Percentiles rank a stretch among this genome's conserved stretches.
Conservation (phyloP, 148 eudicot genomes). For the Rhododendron mucronatum region DNA sequence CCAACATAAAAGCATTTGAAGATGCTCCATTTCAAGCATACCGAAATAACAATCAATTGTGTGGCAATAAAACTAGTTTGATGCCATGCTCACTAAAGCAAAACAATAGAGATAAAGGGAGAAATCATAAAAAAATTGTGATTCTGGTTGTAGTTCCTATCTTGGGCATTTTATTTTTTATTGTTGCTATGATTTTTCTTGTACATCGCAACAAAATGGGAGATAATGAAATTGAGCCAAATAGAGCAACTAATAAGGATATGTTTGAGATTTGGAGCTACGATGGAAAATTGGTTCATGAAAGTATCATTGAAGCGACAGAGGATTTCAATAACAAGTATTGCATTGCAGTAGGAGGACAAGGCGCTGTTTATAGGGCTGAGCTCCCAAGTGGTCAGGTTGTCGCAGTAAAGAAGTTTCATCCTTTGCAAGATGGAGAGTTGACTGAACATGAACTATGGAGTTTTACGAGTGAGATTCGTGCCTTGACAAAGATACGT, state of each 20-base stretch:
- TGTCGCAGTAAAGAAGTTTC: slow-evolving; percentile 17
- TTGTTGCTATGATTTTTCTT: background rate
- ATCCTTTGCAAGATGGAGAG: background rate
- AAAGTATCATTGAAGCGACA: background rate
- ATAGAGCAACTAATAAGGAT: background rate
- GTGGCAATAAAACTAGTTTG: background rate
- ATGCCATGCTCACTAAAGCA: background rate
- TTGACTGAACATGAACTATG: background rate
- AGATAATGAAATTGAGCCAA: background rate
- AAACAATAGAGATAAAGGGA: no score
- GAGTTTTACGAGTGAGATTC: slow-evolving; percentile 9
- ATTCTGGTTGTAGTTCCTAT: background rate
- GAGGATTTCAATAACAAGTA: background rate
- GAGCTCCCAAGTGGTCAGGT: slow-evolving; percentile 7
- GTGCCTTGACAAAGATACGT: background rate
- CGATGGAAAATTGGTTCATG: slow-evolving; percentile 4
- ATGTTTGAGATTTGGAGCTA: slow-evolving; percentile 14
- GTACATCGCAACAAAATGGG: background rate
- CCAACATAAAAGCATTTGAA: background rate
- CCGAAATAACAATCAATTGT: background rate
- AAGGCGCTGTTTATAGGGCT: slow-evolving; percentile 10
- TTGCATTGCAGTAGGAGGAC: slow-evolving; percentile 10
- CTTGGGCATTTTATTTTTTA: background rate
- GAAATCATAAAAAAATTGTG: no score
- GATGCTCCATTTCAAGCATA: background rate